Evolutionary conservation across 352 stramenopile species (phyloP).

Genomic region (Globisporangium parvum): DNA sequence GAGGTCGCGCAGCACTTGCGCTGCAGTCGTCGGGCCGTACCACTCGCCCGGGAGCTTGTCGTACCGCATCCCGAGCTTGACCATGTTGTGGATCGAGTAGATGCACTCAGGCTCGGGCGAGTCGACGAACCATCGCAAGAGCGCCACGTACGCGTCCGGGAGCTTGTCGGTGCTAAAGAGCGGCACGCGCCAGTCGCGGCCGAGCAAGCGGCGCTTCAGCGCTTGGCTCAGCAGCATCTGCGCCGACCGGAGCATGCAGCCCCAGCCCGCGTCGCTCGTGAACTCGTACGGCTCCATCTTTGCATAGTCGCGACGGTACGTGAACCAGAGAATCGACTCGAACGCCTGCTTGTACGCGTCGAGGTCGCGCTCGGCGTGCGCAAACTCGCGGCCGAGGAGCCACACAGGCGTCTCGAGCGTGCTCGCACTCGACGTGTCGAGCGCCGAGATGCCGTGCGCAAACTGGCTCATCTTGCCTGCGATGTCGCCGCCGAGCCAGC

Average conservation of each 20-base stretch:
- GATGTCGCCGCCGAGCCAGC: constrained; percentile 37
- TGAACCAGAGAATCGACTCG: constrained; percentile 83
- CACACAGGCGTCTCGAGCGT: constrained; percentile 37
- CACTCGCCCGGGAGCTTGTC: constrained; percentile 90
- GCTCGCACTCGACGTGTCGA: constrained; percentile 40
- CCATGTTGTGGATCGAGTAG: constrained; percentile 91
- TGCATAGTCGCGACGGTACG: constrained; percentile 86
- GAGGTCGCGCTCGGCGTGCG: constrained; percentile 28
- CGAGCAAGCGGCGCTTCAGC: constrained; percentile 75
- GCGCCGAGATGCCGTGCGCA: constrained; percentile 70
- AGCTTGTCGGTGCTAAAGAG: constrained; percentile 32
- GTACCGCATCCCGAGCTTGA: constrained; percentile 86
- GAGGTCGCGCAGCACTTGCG: constrained; percentile 85
- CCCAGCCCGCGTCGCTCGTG: constrained; percentile 92
- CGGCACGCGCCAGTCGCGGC: constrained; percentile 37
- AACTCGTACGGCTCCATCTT: constrained; percentile 83
- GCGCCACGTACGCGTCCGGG: constrained; percentile 32
- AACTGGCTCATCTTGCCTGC: constrained; percentile 72
- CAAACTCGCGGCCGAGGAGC: constrained; percentile 35
- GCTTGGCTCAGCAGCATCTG: constrained; percentile 94
- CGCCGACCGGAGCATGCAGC: constrained; percentile 94
- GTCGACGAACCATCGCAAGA: constrained; percentile 87
- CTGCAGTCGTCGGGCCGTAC: constrained; percentile 89
- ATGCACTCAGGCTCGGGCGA: constrained; percentile 53
- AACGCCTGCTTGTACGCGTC: constrained; percentile 53